Percentiles rank a stretch among this genome's conserved stretches.
Conservation (phyloP, 2,329 filamentous ascomycete species). For the Colletotrichum endophyticum region DNA sequence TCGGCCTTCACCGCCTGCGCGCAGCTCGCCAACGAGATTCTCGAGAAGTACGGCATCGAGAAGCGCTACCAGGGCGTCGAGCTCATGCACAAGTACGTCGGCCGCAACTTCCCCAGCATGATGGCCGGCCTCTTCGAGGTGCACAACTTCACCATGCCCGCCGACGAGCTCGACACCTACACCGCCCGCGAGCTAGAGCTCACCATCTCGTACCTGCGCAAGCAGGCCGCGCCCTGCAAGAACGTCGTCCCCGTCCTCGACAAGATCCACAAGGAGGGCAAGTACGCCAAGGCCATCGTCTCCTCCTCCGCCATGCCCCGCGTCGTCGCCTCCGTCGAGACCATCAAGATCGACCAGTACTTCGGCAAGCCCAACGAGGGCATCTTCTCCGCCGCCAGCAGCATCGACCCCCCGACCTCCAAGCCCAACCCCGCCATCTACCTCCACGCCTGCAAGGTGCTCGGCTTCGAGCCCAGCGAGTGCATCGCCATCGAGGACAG, state of each 20-base stretch:
- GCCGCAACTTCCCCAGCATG: conserved; percentile 94
- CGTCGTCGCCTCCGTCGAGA: conserved; percentile 78
- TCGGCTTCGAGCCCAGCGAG: conserved; percentile 74
- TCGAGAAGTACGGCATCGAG: conserved; percentile 66
- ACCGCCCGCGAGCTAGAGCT: conserved; percentile 80
- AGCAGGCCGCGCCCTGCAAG: conserved; percentile 69
- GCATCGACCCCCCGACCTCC: conserved; percentile 76
- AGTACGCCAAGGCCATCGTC: conserved; percentile 80
- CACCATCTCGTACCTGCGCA: conserved; percentile 80
- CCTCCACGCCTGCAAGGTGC: conserved; percentile 73
- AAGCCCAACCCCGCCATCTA: conserved; percentile 94
- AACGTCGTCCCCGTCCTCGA: conserved; percentile 73
- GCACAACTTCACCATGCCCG: conserved; percentile 72
- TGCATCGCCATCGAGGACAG: conserved; percentile 87
- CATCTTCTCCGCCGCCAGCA: conserved; percentile 83
- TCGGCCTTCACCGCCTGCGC: conserved; percentile 91
- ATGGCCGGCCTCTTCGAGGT: conserved; percentile 76
- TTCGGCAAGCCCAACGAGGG: conserved; percentile 72
- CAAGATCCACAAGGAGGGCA: conserved; percentile 61
- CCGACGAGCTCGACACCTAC: conserved; percentile 74
- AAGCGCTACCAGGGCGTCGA: conserved; percentile 77
- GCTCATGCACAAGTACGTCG: conserved; percentile 86
- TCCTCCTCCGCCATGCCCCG: conserved; percentile 80
- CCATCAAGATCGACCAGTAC: conserved; percentile 79
- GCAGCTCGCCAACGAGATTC: conserved; percentile 85